Base-by-base conservation (phyloP, 768 basidiomycete genomes). In the Cystofilobasidium capitatum region DNA sequence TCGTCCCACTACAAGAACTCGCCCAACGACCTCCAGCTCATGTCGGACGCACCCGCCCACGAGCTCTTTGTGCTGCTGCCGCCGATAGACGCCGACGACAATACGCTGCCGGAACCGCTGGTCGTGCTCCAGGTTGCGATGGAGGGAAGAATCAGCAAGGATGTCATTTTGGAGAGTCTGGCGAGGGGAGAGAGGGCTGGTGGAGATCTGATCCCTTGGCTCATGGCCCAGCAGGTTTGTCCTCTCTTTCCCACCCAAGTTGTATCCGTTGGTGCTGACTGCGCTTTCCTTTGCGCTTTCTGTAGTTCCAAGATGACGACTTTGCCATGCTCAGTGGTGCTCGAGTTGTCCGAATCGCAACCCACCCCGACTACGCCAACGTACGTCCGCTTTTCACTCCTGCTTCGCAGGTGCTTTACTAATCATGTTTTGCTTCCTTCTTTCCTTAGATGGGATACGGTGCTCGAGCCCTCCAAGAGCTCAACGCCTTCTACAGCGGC, bases 1-100 rank as follows among this genome's bases (percentile, higher is more conserved):
- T 90, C 96, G 0, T 88, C 88, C 60, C 96, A 99, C 76, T 99
- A 99, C 81, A 99, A 99, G 79, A 99, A 98, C 77, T 90, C 93
- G 74, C 96, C 96, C 24, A 98, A 99, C 75, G 96, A 99, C 76
- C 82, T 99, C n/a, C 94, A 98, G 76, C 83, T 99, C 61, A 84
- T 98, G 77, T 89, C 88, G 14, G 96, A 99, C 73, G 96, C 96
- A 0, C 96, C 96, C 0, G 93, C 91, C 0, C 94, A 98, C 75
- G 90, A 93, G 73, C 82, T 99, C 17, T 99, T 98, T 71, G 96
- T 99, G 0, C 83, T 99, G 0, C 81, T 98, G 1, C 93, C 93
- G 0, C 96, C 96, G 0, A 82, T 98, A 58, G 86, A 88, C 73
- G 88, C 92, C 64, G 88, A 93, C 69, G 90, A 91, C 75, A 72